Evolutionary conservation across 305 asterid species (phyloP).

Genomic region (Withania somnifera): DNA sequence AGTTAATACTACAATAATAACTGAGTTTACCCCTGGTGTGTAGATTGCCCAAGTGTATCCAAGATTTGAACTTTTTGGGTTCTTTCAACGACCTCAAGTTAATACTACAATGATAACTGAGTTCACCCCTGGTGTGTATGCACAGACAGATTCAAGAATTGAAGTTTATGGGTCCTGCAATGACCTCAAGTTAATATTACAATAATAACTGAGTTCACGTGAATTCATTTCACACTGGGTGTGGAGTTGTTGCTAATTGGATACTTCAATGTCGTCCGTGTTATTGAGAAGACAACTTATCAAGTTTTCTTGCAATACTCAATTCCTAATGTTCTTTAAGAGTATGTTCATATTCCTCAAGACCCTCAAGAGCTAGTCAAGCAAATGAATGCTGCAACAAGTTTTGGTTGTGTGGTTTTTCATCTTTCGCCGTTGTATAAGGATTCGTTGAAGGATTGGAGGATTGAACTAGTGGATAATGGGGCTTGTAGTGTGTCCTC

Average conservation of each 20-base stretch:
- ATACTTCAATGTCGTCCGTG: background rate
- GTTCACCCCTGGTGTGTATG: too few relatives aligned
- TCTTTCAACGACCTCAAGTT: too few relatives aligned
- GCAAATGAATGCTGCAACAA: background rate
- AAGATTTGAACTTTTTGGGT: too few relatives aligned
- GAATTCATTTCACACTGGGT: background rate
- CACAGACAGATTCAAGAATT: too few relatives aligned
- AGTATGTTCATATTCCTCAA: background rate
- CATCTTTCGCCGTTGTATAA: constrained; percentile 47
- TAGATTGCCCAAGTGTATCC: too few relatives aligned
- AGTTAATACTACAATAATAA: too few relatives aligned
- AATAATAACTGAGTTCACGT: too few relatives aligned
- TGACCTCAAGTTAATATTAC: background rate
- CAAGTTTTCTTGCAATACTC: background rate
- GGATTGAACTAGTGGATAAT: constrained; percentile 51
- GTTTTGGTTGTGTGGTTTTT: constrained; percentile 10
- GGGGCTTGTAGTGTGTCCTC: constrained; percentile 62
- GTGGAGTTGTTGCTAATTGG: background rate
- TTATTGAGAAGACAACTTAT: background rate
- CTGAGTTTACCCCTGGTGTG: too few relatives aligned
- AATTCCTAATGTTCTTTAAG: constrained; percentile 7
- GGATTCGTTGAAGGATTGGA: constrained; percentile 23
- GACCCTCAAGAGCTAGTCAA: background rate
- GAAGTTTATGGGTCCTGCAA: background rate
- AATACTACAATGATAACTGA: too few relatives aligned